Conservation (phyloP, 106 monocot genomes). For the Allium sativum region DNA sequence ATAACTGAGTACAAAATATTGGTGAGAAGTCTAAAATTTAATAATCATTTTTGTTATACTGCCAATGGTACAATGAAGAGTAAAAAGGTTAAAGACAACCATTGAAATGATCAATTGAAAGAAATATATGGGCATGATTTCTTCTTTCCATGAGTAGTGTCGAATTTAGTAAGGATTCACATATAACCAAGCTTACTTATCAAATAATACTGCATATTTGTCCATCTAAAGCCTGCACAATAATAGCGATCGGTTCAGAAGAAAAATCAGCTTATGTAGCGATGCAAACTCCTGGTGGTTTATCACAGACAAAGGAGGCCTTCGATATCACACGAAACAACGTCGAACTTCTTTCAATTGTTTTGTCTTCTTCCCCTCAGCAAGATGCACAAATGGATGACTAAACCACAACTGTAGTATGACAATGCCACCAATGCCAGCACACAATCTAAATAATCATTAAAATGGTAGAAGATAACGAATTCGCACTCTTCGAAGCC, state of each 20-base stretch:
- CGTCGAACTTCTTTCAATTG: constrained; percentile 85
- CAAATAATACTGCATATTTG: too few species aligned
- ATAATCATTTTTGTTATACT: too few species aligned
- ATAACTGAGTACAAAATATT: too few species aligned
- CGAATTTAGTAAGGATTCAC: too few species aligned
- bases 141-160: too few species aligned
- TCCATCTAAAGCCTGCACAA: too few species aligned
- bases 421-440: constrained; percentile 37
- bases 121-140: too few species aligned
- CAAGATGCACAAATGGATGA: constrained; percentile 76
- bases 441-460: constrained; percentile 44
- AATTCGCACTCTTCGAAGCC: constrained; percentile 34
- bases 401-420: constrained; percentile 26
- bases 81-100: too few species aligned
- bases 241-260: constrained; percentile 63
- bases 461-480: constrained; percentile 31
- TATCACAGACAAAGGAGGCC: constrained; percentile 69
- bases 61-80: too few species aligned
- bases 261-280: constrained; percentile 22
- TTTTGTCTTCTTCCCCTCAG: constrained; percentile 79
- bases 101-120: too few species aligned
- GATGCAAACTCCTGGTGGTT: constrained; percentile 23
- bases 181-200: too few species aligned
- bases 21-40: too few species aligned
- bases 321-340: constrained; percentile 86